phyloP scores from a whole-genome alignment of 78 protist species.

The Polysphondylium violaceum region DNA sequence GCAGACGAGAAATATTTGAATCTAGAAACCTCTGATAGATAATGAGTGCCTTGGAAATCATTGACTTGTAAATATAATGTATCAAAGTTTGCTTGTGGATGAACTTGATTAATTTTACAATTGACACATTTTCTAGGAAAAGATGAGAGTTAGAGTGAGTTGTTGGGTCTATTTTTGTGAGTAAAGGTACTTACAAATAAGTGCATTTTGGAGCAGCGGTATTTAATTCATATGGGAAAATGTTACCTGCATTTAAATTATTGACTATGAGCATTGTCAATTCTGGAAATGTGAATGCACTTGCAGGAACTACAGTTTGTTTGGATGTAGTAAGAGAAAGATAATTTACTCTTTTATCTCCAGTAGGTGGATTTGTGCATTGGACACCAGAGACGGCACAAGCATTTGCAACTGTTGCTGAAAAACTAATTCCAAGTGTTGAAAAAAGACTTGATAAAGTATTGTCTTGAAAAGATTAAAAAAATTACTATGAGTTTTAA shows the following conservation, averaged over 20 bases:
- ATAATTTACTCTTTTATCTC: not conserved
- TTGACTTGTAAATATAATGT: not conserved
- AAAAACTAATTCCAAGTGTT: not conserved
- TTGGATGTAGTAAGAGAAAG: not conserved
- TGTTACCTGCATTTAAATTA: not conserved
- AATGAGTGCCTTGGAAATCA: not conserved
- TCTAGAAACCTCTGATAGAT: not conserved
- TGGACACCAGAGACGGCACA: not conserved
- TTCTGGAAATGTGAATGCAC: not conserved
- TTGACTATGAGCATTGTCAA: not conserved
- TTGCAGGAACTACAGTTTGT: not conserved
- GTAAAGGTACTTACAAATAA: not conserved
- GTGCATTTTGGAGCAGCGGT: not conserved
- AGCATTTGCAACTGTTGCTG: not conserved
- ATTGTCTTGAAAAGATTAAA: not conserved
- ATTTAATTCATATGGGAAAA: not conserved
- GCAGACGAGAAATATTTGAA: not conserved
- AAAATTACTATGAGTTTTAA: not conserved
- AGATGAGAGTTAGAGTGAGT: not conserved
- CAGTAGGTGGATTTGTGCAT: not conserved
- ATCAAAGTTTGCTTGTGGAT: not conserved
- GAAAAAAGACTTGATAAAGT: not conserved
- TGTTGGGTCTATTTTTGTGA: not conserved
- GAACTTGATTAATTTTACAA: not conserved
- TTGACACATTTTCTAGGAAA: not conserved